phyloP scores from a whole-genome alignment of 2,329 filamentous ascomycete genomes.

The Claviceps purpurea region DNA sequence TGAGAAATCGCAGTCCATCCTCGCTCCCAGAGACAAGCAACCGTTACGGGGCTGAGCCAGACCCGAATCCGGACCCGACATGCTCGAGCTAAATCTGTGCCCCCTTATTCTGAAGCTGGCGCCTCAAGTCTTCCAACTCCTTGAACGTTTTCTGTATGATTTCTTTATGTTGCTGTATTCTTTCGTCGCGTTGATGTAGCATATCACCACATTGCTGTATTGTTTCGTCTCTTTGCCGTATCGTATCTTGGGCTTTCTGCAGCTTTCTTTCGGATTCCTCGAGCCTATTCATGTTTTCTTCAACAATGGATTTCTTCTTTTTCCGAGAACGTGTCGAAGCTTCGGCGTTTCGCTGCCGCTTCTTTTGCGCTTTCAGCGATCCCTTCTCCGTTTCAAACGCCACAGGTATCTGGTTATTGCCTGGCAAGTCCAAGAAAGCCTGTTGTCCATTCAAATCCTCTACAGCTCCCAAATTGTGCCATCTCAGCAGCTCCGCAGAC shows the following conservation, averaged over 20 bases:
- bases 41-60: conserved; percentile 19
- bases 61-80: conserved; percentile 25
- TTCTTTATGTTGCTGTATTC: too few species aligned
- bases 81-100: conserved; percentile 34
- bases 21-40: conserved; percentile 24
- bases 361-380: conserved; percentile 73
- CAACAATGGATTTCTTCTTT: conserved; percentile 64
- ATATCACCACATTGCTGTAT: too few species aligned
- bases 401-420: conserved; percentile 36
- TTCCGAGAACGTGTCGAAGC: conserved; percentile 73
- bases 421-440: conserved; percentile 25
- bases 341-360: conserved; percentile 71
- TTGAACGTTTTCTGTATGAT: conserved; percentile 33
- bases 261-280: conserved; percentile 55
- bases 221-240: too few species aligned
- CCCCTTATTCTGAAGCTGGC: conserved; percentile 42
- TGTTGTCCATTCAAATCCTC: conserved; percentile 21
- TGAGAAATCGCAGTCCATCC: conserved; percentile 35
- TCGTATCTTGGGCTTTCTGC: conserved; percentile 23
- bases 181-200: too few species aligned
- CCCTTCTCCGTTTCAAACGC: conserved; percentile 70
- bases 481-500: conserved; percentile 18
- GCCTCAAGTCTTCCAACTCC: conserved; percentile 37
- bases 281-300: conserved; percentile 55
- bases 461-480: conserved; percentile 15